Percentiles rank a stretch among this genome's conserved stretches.
Conservation (phyloP, 1,284 basidiomycete genomes). For the Schizophyllum amplum region DNA sequence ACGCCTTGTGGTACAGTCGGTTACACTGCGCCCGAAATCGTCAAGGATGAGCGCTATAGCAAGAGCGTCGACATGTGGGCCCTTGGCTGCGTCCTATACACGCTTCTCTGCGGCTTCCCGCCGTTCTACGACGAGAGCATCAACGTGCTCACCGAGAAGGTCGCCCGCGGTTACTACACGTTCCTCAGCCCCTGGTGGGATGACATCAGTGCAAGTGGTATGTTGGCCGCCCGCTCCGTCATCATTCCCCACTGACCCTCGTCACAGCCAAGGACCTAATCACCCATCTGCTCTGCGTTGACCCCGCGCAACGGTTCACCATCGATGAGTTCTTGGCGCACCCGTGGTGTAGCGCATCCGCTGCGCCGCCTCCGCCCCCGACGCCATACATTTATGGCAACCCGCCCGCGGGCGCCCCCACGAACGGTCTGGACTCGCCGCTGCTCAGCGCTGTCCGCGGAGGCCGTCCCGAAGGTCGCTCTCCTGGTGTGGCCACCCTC, state of each 20-base stretch:
- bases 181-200: conserved; percentile 99
- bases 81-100: conserved; percentile 96
- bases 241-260: conserved; percentile 10
- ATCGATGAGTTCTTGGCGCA: conserved; percentile 98
- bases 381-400: conserved; percentile 46
- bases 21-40: conserved; percentile 99
- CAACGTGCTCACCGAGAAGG: conserved; percentile 96
- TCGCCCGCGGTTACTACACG: conserved; percentile 95
- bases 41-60: conserved; percentile 98
- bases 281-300: conserved; percentile 90
- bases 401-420: conserved; percentile 17
- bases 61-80: conserved; percentile 99
- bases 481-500: conserved; percentile 85
- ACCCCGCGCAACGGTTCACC: conserved; percentile 91
- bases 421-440: conserved; percentile 82
- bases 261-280: conserved; percentile 88
- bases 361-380: conserved; percentile 52
- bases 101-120: conserved; percentile 96
- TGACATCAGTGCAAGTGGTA: conserved; percentile 79
- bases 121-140: conserved; percentile 99
- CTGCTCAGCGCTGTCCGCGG: conserved; percentile 76
- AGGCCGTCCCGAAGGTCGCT: conserved; percentile 73
- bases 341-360: conserved; percentile 83
- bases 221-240: conserved; percentile 14
- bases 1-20: conserved; percentile 99